Evolutionary conservation across 345 rosid species (phyloP), one percentile per base, ranked within the genome.

Genomic region (Salix brachista): DNA sequence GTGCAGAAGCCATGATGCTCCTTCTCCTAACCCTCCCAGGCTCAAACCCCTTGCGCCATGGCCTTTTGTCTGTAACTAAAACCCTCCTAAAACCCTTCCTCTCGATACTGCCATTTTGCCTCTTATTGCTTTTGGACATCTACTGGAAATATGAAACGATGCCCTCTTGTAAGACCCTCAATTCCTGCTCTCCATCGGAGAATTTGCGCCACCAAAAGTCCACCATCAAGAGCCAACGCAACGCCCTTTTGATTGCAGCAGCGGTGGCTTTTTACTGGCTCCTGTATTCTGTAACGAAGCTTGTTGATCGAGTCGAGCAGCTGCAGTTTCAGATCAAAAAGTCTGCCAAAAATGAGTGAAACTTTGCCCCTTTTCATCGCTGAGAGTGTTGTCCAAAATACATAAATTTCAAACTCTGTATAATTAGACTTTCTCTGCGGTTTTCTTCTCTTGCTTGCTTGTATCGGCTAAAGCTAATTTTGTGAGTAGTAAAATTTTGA

Each of bases 81-180:
- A 94, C 88, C 83, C 97, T 94, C 70, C 83, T 94, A 77, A 94
- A 89, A 83, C 98, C 98, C 18, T 91, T 94, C 84, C 72, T 94
- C 32, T 90, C 97, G 42, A 90, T 94, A n/a, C 92, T 94, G 1
- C 98, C 98, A 3, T 92, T 94, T 71, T 90, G 96, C 79, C 85
- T 94, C 80, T 94, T 94, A 79, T 90, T 94, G 0, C 78, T 94
- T 0, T 89, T 92, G 97, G 98, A 94, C 71, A 94, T 92, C 69
- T 94, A 90, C 86, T 94, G 98, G 98, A 92, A 94, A 80, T 91
- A 91, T 89, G 98, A 94, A 86, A 94, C 91, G 3, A 85, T 87
- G 39, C 97, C 97, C 25, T 81, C 75, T 39, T 94, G 97, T 77
- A 94, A 90, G 21, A 91, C 84, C 21, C 91, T 87, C 19, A 3